Conservation (phyloP, 2,329 filamentous ascomycete species). For the Gnomoniopsis sp. region DNA sequence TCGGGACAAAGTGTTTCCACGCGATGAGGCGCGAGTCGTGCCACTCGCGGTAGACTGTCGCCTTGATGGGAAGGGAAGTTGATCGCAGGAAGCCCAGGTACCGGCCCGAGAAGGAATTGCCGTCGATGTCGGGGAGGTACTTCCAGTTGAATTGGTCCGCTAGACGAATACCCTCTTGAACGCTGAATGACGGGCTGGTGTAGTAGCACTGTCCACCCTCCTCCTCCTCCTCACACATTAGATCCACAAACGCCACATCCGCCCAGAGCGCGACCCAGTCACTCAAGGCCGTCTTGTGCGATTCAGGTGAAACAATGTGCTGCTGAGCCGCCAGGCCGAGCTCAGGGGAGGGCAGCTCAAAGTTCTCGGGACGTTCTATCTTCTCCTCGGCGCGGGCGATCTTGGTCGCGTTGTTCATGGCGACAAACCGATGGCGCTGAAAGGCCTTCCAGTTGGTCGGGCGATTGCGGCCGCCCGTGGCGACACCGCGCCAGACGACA, state of each 20-base stretch:
- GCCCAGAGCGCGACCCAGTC: slow-evolving; percentile 48
- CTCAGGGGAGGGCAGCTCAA: slow-evolving; percentile 44
- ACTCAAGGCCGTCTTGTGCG: slow-evolving; percentile 32
- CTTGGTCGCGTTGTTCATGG: slow-evolving; percentile 67
- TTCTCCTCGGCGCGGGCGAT: slow-evolving; percentile 46
- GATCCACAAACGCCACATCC: slow-evolving; percentile 51
- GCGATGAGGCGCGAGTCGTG: slow-evolving; percentile 70
- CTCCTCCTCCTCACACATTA: slow-evolving; percentile 44
- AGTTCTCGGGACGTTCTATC: slow-evolving; percentile 45
- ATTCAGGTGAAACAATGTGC: slow-evolving; percentile 27
- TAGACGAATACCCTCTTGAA: slow-evolving; percentile 38
- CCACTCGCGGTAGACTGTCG: slow-evolving; percentile 77
- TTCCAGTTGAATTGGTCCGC: slow-evolving; percentile 59
- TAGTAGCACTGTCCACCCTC: slow-evolving; percentile 42
- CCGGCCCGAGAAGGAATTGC: slow-evolving; percentile 66
- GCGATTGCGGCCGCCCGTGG: slow-evolving; percentile 60
- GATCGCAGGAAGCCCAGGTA: slow-evolving; percentile 68
- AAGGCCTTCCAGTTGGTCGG: slow-evolving; percentile 66
- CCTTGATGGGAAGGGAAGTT: slow-evolving; percentile 71
- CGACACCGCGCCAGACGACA: slow-evolving; percentile 64
- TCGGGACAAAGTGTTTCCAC: slow-evolving; percentile 79
- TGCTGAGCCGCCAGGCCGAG: slow-evolving; percentile 48
- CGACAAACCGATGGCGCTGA: slow-evolving; percentile 71
- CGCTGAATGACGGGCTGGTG: slow-evolving; percentile 42
- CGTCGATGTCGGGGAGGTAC: slow-evolving; percentile 74